Base-by-base conservation (phyloP, 2,329 filamentous ascomycete genomes). In the Fusarium brachygibbosum region DNA sequence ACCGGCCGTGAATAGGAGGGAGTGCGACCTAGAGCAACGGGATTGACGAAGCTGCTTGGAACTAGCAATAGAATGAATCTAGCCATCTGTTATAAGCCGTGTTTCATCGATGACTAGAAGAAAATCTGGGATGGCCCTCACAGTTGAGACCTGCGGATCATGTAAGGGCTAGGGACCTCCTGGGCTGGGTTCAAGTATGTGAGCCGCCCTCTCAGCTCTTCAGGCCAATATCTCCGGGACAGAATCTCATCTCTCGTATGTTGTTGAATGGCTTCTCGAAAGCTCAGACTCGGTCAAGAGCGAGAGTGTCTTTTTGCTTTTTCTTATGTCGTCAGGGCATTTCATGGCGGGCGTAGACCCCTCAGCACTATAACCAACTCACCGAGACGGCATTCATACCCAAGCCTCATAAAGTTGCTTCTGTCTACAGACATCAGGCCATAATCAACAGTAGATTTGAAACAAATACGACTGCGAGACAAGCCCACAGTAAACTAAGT, bases 401-500 rank as follows among this genome's bases (percentile, higher is more conserved):
- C 58, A 57, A 32, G 23, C 32, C 31, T 61, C 45, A 10, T 19
- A 45, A 51, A 54, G 35, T 65, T 69, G 66, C 66, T 68, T 61
- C 51, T 68, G 40, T 29, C 28, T 37, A 29, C 31, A 12, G 21
- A 64, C 14, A 62, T 71, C 63, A 62, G 51, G 49, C 63, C 68
- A 70, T 65, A 45, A 42, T 37, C 14, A n/a, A 42, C 21, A 54
- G 58, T 40, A 29, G 44, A 54, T 54, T 38, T 53, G 21, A 53
- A 61, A 35, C 29, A 54, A 25, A 51, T n/a, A 34, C 34, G 41
- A 44, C 44, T 55, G 35, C 16, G 55, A 50, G 42, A 57, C 49
- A 37, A 12, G 35, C 32, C 19, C 34, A 40, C 25, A 17, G 34
- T 16, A 14, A 21, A 29, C 23, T n/a, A 21, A 14, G n/a, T 52